Conservation (phyloP, 2,329 filamentous ascomycete genomes). For the Talaromyces albobiverticillius region DNA sequence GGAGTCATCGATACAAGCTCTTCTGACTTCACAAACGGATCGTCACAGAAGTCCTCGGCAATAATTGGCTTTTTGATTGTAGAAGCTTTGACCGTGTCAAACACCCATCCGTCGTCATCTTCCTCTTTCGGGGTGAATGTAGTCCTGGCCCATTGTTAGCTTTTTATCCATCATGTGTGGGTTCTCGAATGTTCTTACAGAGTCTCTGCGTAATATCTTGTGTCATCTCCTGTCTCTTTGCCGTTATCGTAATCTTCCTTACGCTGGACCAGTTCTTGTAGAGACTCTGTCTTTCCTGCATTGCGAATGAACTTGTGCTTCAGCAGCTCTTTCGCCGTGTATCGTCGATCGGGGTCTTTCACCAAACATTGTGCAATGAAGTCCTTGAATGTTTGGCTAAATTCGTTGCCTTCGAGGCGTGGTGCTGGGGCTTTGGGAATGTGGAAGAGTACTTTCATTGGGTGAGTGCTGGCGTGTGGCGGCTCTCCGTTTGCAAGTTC, state of each 20-base stretch:
- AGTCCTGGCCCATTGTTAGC: constrained; percentile 45
- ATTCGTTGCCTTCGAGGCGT: constrained; percentile 72
- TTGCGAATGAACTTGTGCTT: constrained; percentile 83
- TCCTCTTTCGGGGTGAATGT: constrained; percentile 64
- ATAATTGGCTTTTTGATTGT: constrained; percentile 45
- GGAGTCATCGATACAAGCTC: constrained; percentile 39
- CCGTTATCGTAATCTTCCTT: constrained; percentile 79
- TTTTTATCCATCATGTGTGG: background rate
- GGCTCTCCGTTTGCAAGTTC: constrained; percentile 86
- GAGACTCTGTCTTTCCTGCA: constrained; percentile 80
- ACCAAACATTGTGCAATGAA: constrained; percentile 87
- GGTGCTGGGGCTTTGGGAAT: constrained; percentile 88
- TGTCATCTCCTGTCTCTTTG: constrained; percentile 64
- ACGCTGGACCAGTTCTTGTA: constrained; percentile 81
- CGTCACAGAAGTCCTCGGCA: constrained; percentile 31
- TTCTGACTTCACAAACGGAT: constrained; percentile 39
- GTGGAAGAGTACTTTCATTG: constrained; percentile 90
- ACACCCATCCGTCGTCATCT: constrained; percentile 90
- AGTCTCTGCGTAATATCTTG: constrained; percentile 91
- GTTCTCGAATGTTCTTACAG: constrained; percentile 51
- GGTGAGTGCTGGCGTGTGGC: constrained; percentile 79
- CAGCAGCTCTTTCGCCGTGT: constrained; percentile 81
- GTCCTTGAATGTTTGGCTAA: constrained; percentile 88
- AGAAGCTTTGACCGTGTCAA: constrained; percentile 79
- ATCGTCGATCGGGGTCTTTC: constrained; percentile 83